Evolutionary conservation across 176 grass and related monocot genomes (phyloP), one percentile per base, ranked within the genome.

Genomic region (Alloteropsis semialata): DNA sequence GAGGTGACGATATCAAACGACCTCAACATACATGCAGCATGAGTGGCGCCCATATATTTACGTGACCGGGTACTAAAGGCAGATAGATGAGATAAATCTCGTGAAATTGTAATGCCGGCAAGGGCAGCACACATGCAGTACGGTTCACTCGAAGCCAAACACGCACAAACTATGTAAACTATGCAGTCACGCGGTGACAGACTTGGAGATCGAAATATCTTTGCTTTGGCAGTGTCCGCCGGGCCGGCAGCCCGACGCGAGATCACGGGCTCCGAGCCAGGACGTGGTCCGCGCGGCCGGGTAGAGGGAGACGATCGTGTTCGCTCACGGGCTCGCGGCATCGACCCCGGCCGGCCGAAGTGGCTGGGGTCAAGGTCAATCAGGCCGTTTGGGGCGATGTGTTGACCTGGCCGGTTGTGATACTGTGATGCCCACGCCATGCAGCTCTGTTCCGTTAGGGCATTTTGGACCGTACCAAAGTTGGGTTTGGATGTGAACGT

Each of bases 391-490:
- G 55, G n/a, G 51, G 29, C 50, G 25, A 4, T 48, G 29, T 65
- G 76, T 50, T 86, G 76, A 86, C 84, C 25, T 74, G 71, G 48
- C 29, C 48, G 67, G 45, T n/a, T n/a, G n/a, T n/a, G n/a, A n/a
- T n/a, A n/a, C n/a, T n/a, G n/a, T n/a, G n/a, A n/a, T n/a, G n/a
- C 2, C 15, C 14, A 16, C 13, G n/a, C n/a, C n/a, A 67, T 45
- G 38, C 21, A 45, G 46, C 18, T 32, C 42, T 30, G 12, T 65
- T 50, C 39, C 12, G 74, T 34, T 56, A 16, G 18, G 67, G 43
- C 17, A 2, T 61, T 45, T 22, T 76, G 61, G 76, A 54, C 67
- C n/a, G 33, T 72, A 60, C 39, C 39, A 61, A 50, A 61, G 9
- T 19, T 50, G 10, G 75, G 15, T 19, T 24, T 45, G n/a, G 42